Evolutionary conservation across 176 grass and related monocot genomes (phyloP).

Genomic region (Carex kokanica): DNA sequence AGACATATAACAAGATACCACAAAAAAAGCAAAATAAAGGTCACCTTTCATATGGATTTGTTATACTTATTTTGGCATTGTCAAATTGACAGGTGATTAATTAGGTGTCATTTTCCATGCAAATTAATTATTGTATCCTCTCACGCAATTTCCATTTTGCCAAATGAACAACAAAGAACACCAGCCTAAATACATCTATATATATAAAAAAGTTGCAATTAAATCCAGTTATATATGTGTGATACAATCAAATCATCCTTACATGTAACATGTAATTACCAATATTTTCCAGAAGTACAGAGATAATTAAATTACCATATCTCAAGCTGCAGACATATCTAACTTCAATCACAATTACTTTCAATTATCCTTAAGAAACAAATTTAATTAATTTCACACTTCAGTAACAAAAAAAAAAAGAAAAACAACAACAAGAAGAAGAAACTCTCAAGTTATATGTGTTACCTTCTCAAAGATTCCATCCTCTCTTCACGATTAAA

Average conservation of each 20-base stretch:
- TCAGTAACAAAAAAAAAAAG: background rate
- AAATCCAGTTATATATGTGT: slow-evolving; percentile 2
- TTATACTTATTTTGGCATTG: background rate
- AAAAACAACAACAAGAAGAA: background rate
- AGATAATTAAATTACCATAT: background rate
- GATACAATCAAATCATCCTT: slow-evolving; percentile 12
- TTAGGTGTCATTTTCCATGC: slow-evolving; percentile 11
- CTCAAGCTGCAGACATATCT: background rate
- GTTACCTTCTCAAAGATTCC: slow-evolving; percentile 3
- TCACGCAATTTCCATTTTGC: background rate
- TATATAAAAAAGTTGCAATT: background rate
- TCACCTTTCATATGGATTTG: background rate
- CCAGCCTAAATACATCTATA: background rate
- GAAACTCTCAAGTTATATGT: background rate
- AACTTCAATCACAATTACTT: slow-evolving; percentile 14
- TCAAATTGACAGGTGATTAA: slow-evolving; percentile 2
- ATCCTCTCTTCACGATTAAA: background rate
- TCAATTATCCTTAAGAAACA: slow-evolving; percentile 19
- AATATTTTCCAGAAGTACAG: background rate
- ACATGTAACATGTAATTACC: background rate
- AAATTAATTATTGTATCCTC: background rate
- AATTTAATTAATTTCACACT: slow-evolving; percentile 20
- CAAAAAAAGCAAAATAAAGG: background rate
- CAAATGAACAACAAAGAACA: slow-evolving; percentile 3
- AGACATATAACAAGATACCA: background rate